Conservation (phyloP, 805 yeast species). For the Maudiozyma turicensis region DNA sequence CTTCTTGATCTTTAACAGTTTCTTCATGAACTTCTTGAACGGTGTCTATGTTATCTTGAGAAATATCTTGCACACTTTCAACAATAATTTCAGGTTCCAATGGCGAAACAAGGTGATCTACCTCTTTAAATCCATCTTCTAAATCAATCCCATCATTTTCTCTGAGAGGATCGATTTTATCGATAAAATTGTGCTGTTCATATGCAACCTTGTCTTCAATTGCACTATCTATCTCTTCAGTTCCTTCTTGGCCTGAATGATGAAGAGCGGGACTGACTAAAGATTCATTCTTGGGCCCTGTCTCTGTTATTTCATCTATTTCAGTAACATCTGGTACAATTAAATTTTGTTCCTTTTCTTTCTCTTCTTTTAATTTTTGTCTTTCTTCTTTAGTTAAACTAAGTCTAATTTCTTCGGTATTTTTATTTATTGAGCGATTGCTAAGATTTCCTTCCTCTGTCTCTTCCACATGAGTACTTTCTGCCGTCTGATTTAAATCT, state of each 20-base stretch:
- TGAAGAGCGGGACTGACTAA: too few relatives aligned
- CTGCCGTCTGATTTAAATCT: neutral
- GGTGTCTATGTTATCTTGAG: neutral
- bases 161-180: neutral
- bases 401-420: neutral
- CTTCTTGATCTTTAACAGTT: neutral
- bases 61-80: neutral
- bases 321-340: neutral
- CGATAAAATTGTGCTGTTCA: too few relatives aligned
- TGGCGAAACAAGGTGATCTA: neutral
- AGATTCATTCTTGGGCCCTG: too few relatives aligned
- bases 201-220: too few relatives aligned
- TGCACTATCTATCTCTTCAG: too few relatives aligned
- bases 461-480: neutral
- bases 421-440: neutral
- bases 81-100: neutral
- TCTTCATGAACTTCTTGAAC: neutral
- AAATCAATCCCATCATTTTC: neutral
- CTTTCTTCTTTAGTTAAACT: neutral
- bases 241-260: too few relatives aligned
- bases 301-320: neutral
- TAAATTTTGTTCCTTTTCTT: neutral
- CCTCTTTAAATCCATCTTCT: neutral
- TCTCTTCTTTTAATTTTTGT: neutral
- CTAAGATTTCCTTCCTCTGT: neutral